Evolutionary conservation across 176 grass and related monocot genomes (phyloP).

Genomic region (maize (Zea mays)): Zm-B73-REFERENCE-NAM-5.0 NC_050098.1:233850001-233850500

Average conservation of each 20-base stretch:
- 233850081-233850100: slow-evolving; percentile 11
- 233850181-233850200: slow-evolving; percentile 51
- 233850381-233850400: slow-evolving; percentile 58
- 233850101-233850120: neutral
- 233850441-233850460: slow-evolving; percentile 58
- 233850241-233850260: slow-evolving; percentile 2
- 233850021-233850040: slow-evolving; percentile 49
- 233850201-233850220: slow-evolving; percentile 81
- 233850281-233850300: slow-evolving; percentile 32
- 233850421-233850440: slow-evolving; percentile 54
- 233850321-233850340: slow-evolving; percentile 66
- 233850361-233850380: slow-evolving; percentile 55
- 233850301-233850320: slow-evolving; percentile 16
- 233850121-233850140: slow-evolving; percentile 8
- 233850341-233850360: slow-evolving; percentile 57
- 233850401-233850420: slow-evolving; percentile 54
- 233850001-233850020: slow-evolving; percentile 5
- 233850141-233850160: slow-evolving; percentile 24
- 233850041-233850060: slow-evolving; percentile 74
- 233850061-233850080: slow-evolving; percentile 54
- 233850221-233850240: slow-evolving; percentile 83
- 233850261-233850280: slow-evolving; percentile 22
- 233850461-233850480: slow-evolving; percentile 64
- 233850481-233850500: slow-evolving; percentile 52
- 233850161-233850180: slow-evolving; percentile 77